phyloP scores from a whole-genome alignment of 1,284 basidiomycete genomes.

The Papiliotrema fonsecae region DNA sequence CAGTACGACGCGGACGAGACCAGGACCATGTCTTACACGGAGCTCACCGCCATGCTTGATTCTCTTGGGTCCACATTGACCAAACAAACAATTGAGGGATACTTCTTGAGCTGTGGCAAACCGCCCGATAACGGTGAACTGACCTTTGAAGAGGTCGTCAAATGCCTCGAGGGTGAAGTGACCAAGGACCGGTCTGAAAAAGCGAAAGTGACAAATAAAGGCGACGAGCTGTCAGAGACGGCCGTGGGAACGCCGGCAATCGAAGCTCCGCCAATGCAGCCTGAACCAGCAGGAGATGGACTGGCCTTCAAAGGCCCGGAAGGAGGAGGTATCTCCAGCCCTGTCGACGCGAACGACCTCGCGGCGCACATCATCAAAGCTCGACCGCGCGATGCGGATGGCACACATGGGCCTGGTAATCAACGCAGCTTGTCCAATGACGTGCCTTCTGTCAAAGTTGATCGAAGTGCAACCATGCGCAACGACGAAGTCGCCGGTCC shows the following conservation, averaged over 20 bases:
- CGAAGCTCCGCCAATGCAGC: slow-evolving; percentile 28
- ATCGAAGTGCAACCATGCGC: slow-evolving; percentile 16
- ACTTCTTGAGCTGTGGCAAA: slow-evolving; percentile 71
- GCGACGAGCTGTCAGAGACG: slow-evolving; percentile 8
- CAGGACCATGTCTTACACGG: slow-evolving; percentile 69
- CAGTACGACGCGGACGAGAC: slow-evolving; percentile 91
- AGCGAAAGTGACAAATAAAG: slow-evolving; percentile 45
- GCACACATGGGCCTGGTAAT: slow-evolving; percentile 19
- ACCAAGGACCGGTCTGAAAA: slow-evolving; percentile 66
- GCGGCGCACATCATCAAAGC: slow-evolving; percentile 30
- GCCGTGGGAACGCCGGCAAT: slow-evolving; percentile 6
- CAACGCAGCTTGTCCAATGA: slow-evolving; percentile 10
- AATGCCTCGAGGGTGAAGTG: slow-evolving; percentile 71
- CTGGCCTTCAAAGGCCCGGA: slow-evolving; percentile 34
- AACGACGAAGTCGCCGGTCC: slow-evolving; percentile 7
- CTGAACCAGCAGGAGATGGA: slow-evolving; percentile 27
- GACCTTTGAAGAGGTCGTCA: slow-evolving; percentile 70
- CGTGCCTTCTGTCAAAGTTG: slow-evolving; percentile 32
- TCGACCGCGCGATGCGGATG: slow-evolving; percentile 11
- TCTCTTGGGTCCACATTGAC: slow-evolving; percentile 92
- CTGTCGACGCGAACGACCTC: slow-evolving; percentile 35
- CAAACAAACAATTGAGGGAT: slow-evolving; percentile 67
- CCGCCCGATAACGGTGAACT: slow-evolving; percentile 64
- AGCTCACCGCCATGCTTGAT: slow-evolving; percentile 94
- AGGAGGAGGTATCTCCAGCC: slow-evolving; percentile 16